A percentile compares a stretch with the other conserved stretches of the same genome.
These are phyloP conservation scores for Edaphochlamys debaryana DNA, from an alignment of 139 green algal species.

Conservation along the genomic window DNA sequence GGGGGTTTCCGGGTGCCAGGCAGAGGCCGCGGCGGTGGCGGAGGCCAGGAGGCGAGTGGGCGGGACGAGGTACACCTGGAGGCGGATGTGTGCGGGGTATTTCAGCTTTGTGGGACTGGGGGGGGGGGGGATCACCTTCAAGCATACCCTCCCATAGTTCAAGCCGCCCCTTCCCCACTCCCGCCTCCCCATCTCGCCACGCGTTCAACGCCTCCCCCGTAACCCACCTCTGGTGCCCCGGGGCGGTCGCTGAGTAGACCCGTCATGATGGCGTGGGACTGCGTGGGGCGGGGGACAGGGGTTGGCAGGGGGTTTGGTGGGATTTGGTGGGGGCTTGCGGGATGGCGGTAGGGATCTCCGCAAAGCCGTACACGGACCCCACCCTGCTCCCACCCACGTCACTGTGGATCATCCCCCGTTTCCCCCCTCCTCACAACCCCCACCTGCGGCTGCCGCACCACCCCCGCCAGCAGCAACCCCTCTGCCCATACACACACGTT, in stretches of 20 bases:
- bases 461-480: too few species aligned
- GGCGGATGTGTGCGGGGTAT: background rate
- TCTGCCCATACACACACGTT: too few species aligned
- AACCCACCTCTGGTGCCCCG: constrained; percentile 18
- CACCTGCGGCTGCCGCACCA: too few species aligned
- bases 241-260: constrained; percentile 34
- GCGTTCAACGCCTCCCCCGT: background rate
- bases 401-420: too few species aligned
- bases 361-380: too few species aligned
- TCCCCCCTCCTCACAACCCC: too few species aligned
- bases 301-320: too few species aligned
- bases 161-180: background rate
- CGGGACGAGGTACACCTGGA: constrained; percentile 29
- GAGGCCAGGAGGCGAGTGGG: background rate
- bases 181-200: background rate
- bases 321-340: too few species aligned
- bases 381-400: too few species aligned
- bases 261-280: constrained; percentile 40
- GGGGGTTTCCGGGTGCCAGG: background rate
- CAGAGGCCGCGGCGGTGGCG: background rate
- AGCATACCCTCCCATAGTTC: background rate
- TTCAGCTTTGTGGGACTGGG: background rate
- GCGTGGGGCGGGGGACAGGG: background rate
- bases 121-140: background rate
- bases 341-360: too few species aligned